These are phyloP conservation scores for Metarhizium rileyi DNA, from an alignment of 2,329 filamentous ascomycete species.

Conservation along the genomic window DNA sequence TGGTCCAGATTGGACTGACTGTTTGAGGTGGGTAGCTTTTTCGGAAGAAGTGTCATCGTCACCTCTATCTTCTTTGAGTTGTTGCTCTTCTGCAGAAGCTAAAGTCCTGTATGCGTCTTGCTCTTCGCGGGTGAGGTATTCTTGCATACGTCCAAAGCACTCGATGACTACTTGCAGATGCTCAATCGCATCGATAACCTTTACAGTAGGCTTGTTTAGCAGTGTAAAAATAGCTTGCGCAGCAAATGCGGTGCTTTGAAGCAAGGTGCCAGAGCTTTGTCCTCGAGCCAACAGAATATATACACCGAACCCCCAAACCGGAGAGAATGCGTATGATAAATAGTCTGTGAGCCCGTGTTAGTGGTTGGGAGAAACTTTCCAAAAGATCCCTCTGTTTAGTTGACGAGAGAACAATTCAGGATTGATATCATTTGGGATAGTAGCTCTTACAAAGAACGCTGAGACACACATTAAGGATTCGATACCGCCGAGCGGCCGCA, in stretches of 20 bases:
- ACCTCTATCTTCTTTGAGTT: conserved; percentile 6
- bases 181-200: conserved; percentile 10
- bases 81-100: too few species aligned
- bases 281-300: conserved; percentile 9
- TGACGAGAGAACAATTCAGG: too few species aligned
- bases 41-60: background rate
- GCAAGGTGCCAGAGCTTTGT: conserved; percentile 6
- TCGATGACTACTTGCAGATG: conserved; percentile 12
- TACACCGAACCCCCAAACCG: conserved; percentile 11
- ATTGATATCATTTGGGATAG: too few species aligned
- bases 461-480: conserved; percentile 11
- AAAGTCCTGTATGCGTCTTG: too few species aligned
- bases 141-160: conserved; percentile 12
- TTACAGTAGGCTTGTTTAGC: conserved; percentile 10
- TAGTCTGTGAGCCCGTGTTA: too few species aligned
- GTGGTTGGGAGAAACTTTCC: too few species aligned
- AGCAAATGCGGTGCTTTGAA: conserved; percentile 10
- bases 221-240: conserved; percentile 10
- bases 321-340: conserved; percentile 10
- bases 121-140: conserved; percentile 10
- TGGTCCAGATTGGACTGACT: too few species aligned
- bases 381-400: too few species aligned
- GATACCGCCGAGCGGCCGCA: conserved; percentile 18
- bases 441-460: conserved; percentile 10
- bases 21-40: background rate